Evolutionary conservation across 345 rosid genomes (phyloP).

Genomic region (Balakata baccata): DNA sequence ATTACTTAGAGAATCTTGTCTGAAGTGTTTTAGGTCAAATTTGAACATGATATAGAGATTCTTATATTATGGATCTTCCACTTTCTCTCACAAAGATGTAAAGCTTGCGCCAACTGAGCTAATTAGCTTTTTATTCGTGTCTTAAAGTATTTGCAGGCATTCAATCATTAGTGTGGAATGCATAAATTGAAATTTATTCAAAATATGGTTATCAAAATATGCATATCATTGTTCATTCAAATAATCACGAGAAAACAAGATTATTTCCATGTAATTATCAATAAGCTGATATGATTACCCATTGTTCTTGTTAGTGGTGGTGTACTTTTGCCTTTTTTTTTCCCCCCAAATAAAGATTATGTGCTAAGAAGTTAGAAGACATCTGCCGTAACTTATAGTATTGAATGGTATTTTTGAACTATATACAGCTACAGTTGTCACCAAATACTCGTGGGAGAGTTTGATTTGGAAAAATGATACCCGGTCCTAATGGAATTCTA

Average conservation of each 20-base stretch:
- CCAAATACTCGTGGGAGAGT: conserved; percentile 60
- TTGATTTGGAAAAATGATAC: conserved; percentile 54
- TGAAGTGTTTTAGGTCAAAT: not conserved
- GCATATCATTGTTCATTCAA: too few species aligned
- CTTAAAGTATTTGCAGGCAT: not conserved
- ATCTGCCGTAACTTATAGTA: not conserved
- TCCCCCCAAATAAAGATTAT: too few species aligned
- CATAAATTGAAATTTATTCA: too few species aligned
- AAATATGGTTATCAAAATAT: too few species aligned
- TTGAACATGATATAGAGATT: too few species aligned
- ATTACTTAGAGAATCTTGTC: not conserved
- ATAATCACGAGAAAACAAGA: too few species aligned
- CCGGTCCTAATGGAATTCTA: conserved; percentile 80
- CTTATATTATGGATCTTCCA: not conserved
- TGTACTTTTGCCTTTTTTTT: conserved; percentile 8
- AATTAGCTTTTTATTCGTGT: not conserved
- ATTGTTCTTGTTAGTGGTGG: not conserved
- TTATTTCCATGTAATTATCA: too few species aligned
- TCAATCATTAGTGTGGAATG: too few species aligned
- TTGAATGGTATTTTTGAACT: not conserved
- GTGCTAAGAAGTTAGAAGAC: not conserved
- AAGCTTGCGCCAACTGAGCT: too few species aligned
- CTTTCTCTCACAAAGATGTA: not conserved
- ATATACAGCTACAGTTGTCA: conserved; percentile 56
- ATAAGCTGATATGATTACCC: not conserved